Percentiles rank a stretch among this genome's conserved stretches.
These are phyloP conservation scores for Theobroma cacao DNA, from an alignment of 345 rosid species.

Conservation along the genomic window DNA sequence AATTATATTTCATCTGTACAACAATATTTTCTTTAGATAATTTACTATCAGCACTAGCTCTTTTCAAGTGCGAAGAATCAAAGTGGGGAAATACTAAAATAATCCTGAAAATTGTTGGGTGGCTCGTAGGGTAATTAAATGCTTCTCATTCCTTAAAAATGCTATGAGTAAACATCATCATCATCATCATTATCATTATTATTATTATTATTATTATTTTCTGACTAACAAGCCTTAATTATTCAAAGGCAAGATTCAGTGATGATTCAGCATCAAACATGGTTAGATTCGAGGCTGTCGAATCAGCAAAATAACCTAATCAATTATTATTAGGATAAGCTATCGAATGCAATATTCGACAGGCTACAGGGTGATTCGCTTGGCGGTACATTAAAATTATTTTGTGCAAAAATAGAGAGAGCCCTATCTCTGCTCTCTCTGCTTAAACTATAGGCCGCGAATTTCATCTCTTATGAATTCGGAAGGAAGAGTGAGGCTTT, in stretches of 20 bases:
- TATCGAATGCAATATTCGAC: background rate
- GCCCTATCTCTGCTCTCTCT: background rate
- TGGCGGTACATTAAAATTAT: background rate
- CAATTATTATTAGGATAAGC: background rate
- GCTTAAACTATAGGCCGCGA: background rate
- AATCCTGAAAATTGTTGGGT: background rate
- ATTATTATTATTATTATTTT: no score
- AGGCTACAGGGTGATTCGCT: background rate
- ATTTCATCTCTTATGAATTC: background rate
- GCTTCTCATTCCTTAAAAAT: background rate
- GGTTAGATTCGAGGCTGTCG: conserved; percentile 3
- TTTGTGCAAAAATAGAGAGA: no score
- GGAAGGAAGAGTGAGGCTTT: background rate
- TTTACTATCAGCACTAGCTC: no score
- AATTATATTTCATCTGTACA: background rate
- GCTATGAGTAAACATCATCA: background rate
- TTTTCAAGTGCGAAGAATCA: conserved; percentile 23
- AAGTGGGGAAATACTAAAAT: background rate
- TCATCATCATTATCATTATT: no score
- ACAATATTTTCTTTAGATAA: background rate
- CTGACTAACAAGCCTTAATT: no score
- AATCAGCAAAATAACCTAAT: background rate
- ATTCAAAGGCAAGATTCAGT: background rate
- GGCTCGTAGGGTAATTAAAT: background rate
- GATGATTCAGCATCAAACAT: background rate